Conservation (phyloP, 371 early-diverging fungal genomes). For the Mucor piriformis region DNA sequence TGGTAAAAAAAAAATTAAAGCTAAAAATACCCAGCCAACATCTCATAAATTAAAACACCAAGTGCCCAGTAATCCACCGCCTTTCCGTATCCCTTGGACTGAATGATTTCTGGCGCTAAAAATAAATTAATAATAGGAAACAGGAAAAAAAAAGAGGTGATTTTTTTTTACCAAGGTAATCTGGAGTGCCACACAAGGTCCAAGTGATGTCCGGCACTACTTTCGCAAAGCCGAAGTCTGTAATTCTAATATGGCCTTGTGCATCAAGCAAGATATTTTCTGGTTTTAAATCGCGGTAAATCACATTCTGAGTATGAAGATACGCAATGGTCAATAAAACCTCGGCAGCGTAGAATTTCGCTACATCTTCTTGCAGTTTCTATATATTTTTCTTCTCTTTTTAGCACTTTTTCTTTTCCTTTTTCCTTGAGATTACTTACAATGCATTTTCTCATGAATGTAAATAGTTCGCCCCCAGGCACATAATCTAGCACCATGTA, state of each 20-base stretch:
- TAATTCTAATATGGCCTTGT: conserved; percentile 94
- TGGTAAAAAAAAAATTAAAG: neutral
- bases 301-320: conserved; percentile 87
- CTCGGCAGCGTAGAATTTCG: conserved; percentile 81
- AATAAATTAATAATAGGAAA: neutral
- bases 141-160: too few relatives aligned
- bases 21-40: conserved; percentile 78
- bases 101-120: conserved; percentile 97
- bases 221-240: conserved; percentile 99
- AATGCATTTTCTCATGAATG: conserved; percentile 52
- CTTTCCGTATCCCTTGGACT: conserved; percentile 92
- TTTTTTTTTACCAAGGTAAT: conserved; percentile 78
- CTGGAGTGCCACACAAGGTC: conserved; percentile 98
- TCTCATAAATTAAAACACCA: conserved; percentile 96
- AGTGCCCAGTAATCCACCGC: conserved; percentile 98
- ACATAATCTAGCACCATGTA: conserved; percentile 90
- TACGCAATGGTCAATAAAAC: conserved; percentile 84
- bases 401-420: neutral
- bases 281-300: conserved; percentile 96
- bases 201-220: conserved; percentile 66
- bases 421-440: conserved; percentile 36
- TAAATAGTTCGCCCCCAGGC: conserved; percentile 92
- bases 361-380: conserved; percentile 87
- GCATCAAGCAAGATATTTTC: conserved; percentile 91
- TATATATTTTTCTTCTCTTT: conserved; percentile 42